These are phyloP conservation scores for Aegilops bicornis DNA, from an alignment of 176 grass and related monocot genomes.

Conservation along the genomic window DNA sequence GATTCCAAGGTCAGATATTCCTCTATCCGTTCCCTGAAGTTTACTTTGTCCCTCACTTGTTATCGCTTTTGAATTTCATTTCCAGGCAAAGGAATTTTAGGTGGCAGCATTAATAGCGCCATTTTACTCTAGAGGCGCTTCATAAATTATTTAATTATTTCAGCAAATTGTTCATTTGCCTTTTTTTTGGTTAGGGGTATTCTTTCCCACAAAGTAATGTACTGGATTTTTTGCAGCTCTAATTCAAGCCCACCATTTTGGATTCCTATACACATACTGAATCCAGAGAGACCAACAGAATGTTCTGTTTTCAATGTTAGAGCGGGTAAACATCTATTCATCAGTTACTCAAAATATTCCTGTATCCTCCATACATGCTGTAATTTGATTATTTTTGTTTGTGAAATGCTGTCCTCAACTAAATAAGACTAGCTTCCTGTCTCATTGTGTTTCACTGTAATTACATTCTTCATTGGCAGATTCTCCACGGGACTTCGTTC, in stretches of 20 bases:
- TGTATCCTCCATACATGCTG: constrained; percentile 2
- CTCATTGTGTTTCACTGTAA: constrained; percentile 22
- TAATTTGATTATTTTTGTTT: neutral
- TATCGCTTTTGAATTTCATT: neutral
- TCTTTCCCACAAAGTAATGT: constrained; percentile 13
- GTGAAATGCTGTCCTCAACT: neutral
- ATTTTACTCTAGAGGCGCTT: neutral
- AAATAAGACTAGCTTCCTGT: neutral
- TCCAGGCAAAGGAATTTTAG: neutral
- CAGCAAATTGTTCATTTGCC: neutral
- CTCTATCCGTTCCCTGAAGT: constrained; percentile 8
- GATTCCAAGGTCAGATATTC: constrained; percentile 68
- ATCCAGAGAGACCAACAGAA: constrained; percentile 97
- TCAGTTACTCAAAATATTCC: constrained; percentile 25
- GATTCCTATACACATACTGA: constrained; percentile 98
- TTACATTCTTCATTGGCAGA: constrained; percentile 64
- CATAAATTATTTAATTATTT: neutral
- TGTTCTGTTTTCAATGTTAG: constrained; percentile 92
- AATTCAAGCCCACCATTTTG: constrained; percentile 92
- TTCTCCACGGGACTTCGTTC: constrained; percentile 98
- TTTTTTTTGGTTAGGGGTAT: neutral
- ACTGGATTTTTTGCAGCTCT: constrained; percentile 61
- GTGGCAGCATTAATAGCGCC: constrained; percentile 3
- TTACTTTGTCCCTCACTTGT: neutral
- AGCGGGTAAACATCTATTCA: constrained; percentile 69